Base-by-base conservation (phyloP, 768 basidiomycete genomes). In the Trametes coccinea region DNA sequence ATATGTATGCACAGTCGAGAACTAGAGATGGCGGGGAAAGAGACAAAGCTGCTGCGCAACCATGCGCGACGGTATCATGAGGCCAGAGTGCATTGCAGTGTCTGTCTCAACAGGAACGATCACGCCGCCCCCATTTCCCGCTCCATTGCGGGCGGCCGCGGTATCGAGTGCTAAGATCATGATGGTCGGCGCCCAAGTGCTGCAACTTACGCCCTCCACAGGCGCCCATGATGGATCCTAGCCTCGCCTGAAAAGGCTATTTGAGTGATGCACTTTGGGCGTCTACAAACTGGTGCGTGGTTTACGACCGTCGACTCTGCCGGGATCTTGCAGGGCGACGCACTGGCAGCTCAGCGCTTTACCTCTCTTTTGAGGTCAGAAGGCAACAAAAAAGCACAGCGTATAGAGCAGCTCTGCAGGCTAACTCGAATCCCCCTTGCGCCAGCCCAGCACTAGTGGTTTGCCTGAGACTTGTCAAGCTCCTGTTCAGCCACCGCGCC, bases 91-190 rank as follows among this genome's bases (percentile, higher is more conserved):
- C 39, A 31, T 40, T 30, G 29, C 56, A 16, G 52, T 53, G 52
- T 40, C 13, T 31, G 29, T 54, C 30, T 49, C 52, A 27, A 53
- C 52, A 60, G 59, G 59, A 48, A 60, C 59, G 27, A 60, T 60
- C 59, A 60, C 40, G 9, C 5, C 16, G 16, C 13, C 51, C 34
- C 39, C 45, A 44, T n/a, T 17, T 34, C 37, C 37, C 17, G 22
- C 10, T n/a, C 45, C 17, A 33, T 30, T 29, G 50, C 50, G 29
- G 31, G 29, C 9, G 41, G 41, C 13, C 10, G 5, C 14, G 41
- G 14, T 43, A 43, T 43, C 41, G 13, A 43, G 41, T 43, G 17
- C 44, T 10, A 40, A 16, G 22, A 22, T 33, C 47, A 59, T 60
- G 59, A 60, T 59, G 57, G 41, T 51, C 27, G 29, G 51, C 59